Evolutionary conservation across 805 yeast genomes (phyloP).

Genomic region (Hanseniaspora mollemarum): DNA sequence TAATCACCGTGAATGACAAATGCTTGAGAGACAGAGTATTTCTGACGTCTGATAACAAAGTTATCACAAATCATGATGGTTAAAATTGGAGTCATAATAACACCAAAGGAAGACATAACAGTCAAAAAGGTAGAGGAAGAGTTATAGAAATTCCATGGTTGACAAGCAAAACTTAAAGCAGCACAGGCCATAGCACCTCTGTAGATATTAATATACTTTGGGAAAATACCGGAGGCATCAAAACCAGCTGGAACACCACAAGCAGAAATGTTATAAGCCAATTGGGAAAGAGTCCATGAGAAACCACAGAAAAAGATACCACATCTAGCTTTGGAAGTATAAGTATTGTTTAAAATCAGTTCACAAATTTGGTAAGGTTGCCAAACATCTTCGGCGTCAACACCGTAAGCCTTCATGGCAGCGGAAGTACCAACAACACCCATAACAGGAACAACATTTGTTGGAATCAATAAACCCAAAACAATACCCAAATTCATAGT

Average conservation of each 20-base stretch:
- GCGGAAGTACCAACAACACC: constrained; percentile 37
- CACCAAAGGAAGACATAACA: constrained; percentile 33
- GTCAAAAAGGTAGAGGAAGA: constrained; percentile 31
- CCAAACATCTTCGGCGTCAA: constrained; percentile 29
- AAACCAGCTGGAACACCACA: constrained; percentile 37
- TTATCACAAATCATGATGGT: constrained; percentile 35
- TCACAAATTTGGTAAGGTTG: constrained; percentile 30
- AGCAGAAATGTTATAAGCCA: constrained; percentile 33
- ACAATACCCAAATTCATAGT: constrained; percentile 29
- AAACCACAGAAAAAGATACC: constrained; percentile 34
- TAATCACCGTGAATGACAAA: constrained; percentile 28
- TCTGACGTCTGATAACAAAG: constrained; percentile 31
- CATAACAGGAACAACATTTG: constrained; percentile 35
- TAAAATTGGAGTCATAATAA: constrained; percentile 32
- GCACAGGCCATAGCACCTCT: constrained; percentile 34
- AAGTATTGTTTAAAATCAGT: constrained; percentile 26
- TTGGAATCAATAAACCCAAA: constrained; percentile 29
- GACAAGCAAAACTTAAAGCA: constrained; percentile 30
- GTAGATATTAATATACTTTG: constrained; percentile 33
- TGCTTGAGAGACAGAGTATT: constrained; percentile 29
- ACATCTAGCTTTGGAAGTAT: constrained; percentile 31
- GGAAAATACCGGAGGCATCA: constrained; percentile 34
- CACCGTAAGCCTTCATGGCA: constrained; percentile 27
- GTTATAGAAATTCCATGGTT: constrained; percentile 34
- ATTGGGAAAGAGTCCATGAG: constrained; percentile 31